Evolutionary conservation across 768 basidiomycete genomes (phyloP).

Genomic region (Tephrocybe rancida): DNA sequence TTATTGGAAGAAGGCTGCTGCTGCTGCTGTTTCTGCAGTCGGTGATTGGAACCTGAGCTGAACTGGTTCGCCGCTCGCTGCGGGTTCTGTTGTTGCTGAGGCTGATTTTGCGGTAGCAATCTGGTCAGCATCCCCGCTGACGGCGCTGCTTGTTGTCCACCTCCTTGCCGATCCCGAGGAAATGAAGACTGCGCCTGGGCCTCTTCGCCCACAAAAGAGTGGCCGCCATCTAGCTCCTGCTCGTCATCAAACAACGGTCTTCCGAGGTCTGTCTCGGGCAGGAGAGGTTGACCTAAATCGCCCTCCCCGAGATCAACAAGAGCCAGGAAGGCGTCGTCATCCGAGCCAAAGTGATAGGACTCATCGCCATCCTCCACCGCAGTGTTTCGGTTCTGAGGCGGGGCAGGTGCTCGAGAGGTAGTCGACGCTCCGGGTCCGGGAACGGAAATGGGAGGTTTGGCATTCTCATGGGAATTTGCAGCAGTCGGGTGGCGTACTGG

Average conservation of each 20-base stretch:
- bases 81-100: not conserved
- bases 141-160: not conserved
- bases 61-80: not conserved
- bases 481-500: not conserved
- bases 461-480: not conserved
- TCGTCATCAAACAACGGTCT: conserved; percentile 42
- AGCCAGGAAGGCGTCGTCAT: conserved; percentile 70
- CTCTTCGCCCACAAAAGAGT: conserved; percentile 16
- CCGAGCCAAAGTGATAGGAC: conserved; percentile 57
- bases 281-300: conserved; percentile 45
- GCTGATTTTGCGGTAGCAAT: conserved; percentile 7
- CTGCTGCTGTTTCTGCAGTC: conserved; percentile 2
- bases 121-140: conserved; percentile 9
- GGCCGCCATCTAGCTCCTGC: conserved; percentile 23
- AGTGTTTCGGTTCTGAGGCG: conserved; percentile 1
- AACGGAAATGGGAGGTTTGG: not conserved
- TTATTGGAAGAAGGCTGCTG: not conserved
- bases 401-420: conserved; percentile 6
- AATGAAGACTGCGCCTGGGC: conserved; percentile 8
- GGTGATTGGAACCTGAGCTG: not conserved
- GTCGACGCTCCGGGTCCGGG: conserved; percentile 3
- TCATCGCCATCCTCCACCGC: conserved; percentile 27
- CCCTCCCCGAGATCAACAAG: conserved; percentile 52
- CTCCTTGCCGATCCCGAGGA: conserved; percentile 7
- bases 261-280: conserved; percentile 44